Conservation (phyloP, 73 alveolate species). For the Tetrahymena borealis region DNA sequence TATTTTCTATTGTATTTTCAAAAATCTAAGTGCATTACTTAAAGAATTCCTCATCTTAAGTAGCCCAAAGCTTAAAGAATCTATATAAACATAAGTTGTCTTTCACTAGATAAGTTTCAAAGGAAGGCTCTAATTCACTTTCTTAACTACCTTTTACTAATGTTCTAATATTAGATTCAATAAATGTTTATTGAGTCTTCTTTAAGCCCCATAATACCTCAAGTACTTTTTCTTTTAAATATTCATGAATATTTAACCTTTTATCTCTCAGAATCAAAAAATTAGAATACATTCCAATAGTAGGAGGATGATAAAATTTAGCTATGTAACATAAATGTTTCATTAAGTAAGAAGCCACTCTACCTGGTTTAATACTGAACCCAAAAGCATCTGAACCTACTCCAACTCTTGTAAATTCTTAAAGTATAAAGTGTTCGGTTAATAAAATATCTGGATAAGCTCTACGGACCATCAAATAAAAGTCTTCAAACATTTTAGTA, state of each 20-base stretch:
- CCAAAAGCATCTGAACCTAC: not conserved
- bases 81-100: not conserved
- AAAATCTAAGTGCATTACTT: not conserved
- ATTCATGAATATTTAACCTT: not conserved
- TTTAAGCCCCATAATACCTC: not conserved
- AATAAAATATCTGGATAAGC: not conserved
- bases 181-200: not conserved
- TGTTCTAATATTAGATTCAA: not conserved
- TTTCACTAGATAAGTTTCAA: not conserved
- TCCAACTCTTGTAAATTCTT: not conserved
- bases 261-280: not conserved
- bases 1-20: not conserved
- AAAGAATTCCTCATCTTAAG: not conserved
- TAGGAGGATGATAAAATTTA: not conserved
- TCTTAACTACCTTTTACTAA: not conserved
- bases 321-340: not conserved
- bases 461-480: not conserved
- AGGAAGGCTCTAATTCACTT: not conserved
- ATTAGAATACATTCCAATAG: not conserved
- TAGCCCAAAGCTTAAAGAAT: not conserved
- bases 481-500: not conserved
- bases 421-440: not conserved
- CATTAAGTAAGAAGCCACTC: not conserved
- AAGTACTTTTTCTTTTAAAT: not conserved
- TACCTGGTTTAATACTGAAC: not conserved